Evolutionary conservation across 2,329 filamentous ascomycete species (phyloP), one percentile per base, ranked within the genome.

Genomic region (Penicillium sp.): DNA sequence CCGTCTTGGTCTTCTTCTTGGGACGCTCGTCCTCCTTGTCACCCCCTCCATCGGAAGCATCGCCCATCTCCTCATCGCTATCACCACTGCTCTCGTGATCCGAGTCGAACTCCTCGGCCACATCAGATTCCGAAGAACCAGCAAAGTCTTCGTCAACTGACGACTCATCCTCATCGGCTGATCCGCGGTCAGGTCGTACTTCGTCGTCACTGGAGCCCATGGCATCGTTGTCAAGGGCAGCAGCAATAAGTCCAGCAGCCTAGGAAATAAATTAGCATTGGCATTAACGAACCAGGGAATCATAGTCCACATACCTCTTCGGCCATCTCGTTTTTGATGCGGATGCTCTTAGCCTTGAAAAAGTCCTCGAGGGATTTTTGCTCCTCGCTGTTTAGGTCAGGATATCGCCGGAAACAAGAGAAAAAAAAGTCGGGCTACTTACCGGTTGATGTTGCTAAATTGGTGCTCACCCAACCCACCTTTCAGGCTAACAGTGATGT

Each of bases 381-480:
- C 73, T 99, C 94, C 79, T 99, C 94, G 67, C 82, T 83, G 54
- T 57, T 36, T 16, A 43, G 38, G 60, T 70, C 60, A 72, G 64
- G 69, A 55, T 49, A 16, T 27, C 16, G 9, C 11, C 34, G 7
- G 31, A 33, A 13, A 27, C 8, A 29, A 27, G n/a, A n/a, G 52
- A 31, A 29, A 10, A 31, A 8, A 1, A 8, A 2, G 3, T 9
- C 13, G 40, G 25, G 11, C 23, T 6, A 38, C 78, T 66, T 73
- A 84, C 82, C 93, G 89, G 74, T 97, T 99, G 75, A 99, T 99
- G 81, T 99, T 99, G 78, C 92, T 96, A 80, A 99, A 99, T 70
- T 97, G 92, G 67, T 92, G 91, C 70, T 96, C 92, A 56, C 90
- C 89, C 51, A 85, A 83, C n/a, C 90, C 90, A 65, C 82, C 86